These are phyloP conservation scores for Emmonsiellopsis sp. DNA, from an alignment of 2,329 filamentous ascomycete species.

Conservation along the genomic window DNA sequence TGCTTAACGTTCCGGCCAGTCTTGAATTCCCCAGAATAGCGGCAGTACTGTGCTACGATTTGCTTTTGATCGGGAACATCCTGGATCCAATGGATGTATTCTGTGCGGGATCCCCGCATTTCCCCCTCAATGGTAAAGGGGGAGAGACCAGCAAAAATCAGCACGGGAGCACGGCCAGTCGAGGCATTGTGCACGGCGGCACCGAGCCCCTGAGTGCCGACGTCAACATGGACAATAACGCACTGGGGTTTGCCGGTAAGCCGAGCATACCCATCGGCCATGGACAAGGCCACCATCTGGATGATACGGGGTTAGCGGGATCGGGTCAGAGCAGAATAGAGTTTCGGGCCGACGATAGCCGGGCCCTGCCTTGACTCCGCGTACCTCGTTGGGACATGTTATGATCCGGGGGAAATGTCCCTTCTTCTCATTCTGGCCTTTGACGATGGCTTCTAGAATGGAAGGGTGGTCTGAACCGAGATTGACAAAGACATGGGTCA, in stretches of 20 bases:
- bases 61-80: constrained; percentile 73
- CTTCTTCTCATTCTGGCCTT: constrained; percentile 58
- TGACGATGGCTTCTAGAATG: constrained; percentile 72
- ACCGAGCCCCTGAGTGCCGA: constrained; percentile 69
- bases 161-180: constrained; percentile 61
- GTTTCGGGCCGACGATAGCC: constrained; percentile 7
- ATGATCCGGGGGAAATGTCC: constrained; percentile 62
- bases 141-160: constrained; percentile 69
- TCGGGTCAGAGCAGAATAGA: too few relatives aligned
- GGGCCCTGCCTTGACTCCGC: constrained; percentile 2
- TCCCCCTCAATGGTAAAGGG: constrained; percentile 72
- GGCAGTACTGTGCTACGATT: constrained; percentile 76
- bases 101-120: constrained; percentile 64
- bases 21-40: constrained; percentile 74
- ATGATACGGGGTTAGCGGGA: constrained; percentile 11
- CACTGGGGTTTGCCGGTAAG: constrained; percentile 63
- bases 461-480: constrained; percentile 55
- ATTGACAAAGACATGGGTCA: constrained; percentile 45
- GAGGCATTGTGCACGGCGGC: constrained; percentile 73
- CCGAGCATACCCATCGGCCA: constrained; percentile 72
- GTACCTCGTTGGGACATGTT: constrained; percentile 70
- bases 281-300: constrained; percentile 74
- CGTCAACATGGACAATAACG: constrained; percentile 72
- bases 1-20: constrained; percentile 80
- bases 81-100: constrained; percentile 82